These are phyloP conservation scores for Micractinium conductrix DNA, from an alignment of 139 green algal species.

Conservation along the genomic window DNA sequence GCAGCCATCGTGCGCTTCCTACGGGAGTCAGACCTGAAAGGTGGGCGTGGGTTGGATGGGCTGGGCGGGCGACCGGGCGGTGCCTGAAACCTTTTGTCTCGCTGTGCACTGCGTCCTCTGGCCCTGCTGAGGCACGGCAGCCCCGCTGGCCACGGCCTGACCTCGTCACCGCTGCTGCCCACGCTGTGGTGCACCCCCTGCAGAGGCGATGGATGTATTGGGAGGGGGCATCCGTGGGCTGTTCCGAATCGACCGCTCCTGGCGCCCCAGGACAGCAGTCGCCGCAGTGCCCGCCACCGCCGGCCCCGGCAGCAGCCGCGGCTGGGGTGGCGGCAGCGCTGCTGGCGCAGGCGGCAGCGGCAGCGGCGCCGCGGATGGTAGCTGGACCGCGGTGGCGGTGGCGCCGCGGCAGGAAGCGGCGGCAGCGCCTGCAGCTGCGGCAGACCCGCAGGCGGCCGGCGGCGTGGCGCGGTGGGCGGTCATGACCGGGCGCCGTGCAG, in stretches of 20 bases:
- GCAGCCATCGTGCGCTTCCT: slow-evolving; percentile 44
- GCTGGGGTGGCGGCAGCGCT: not conserved
- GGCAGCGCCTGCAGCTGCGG: not conserved
- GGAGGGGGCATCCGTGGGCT: slow-evolving; percentile 63
- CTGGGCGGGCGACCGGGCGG: no score
- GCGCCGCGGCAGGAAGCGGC: not conserved
- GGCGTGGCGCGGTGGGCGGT: not conserved
- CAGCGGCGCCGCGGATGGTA: not conserved
- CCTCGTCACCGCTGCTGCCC: no score
- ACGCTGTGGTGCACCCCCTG: no score
- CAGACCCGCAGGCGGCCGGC: not conserved
- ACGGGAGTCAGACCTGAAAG: slow-evolving; percentile 16
- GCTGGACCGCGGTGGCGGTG: slow-evolving; percentile 23
- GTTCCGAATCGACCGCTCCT: slow-evolving; percentile 54
- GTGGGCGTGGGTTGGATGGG: not conserved
- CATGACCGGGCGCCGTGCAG: slow-evolving; percentile 6
- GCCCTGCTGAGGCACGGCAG: not conserved
- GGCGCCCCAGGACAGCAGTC: not conserved
- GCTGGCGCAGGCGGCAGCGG: slow-evolving; percentile 1
- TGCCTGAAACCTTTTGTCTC: no score
- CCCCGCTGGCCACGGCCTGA: not conserved
- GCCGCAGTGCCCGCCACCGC: slow-evolving; percentile 12
- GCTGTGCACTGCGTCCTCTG: no score
- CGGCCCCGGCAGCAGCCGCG: not conserved
- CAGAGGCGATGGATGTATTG: slow-evolving; percentile 44